Conservation (phyloP, 1,139 yeast species). For the Protomyces gravidus region DNA sequence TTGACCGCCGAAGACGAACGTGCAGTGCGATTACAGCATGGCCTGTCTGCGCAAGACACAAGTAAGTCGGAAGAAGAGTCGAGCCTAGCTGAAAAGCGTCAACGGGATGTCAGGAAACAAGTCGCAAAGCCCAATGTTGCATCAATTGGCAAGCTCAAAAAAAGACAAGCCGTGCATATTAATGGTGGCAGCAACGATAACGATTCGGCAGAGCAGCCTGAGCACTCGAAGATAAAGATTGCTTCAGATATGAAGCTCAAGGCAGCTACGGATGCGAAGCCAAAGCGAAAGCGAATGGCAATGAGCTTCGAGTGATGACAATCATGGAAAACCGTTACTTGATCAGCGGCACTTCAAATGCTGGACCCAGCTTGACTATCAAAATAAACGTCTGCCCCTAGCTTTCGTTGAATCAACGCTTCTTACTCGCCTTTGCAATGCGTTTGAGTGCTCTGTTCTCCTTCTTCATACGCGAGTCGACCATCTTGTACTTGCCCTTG, state of each 20-base stretch:
- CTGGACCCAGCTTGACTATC: too few relatives aligned
- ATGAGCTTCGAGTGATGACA: background rate
- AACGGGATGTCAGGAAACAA: too few relatives aligned
- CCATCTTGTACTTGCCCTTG: constrained; percentile 98
- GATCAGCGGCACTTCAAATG: too few relatives aligned
- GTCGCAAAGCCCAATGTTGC: too few relatives aligned
- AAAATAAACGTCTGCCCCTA: too few relatives aligned
- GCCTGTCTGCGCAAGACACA: background rate
- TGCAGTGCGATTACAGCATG: background rate
- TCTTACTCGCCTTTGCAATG: constrained; percentile 73
- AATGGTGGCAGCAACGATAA: background rate
- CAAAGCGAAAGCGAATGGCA: background rate
- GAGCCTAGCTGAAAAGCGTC: too few relatives aligned
- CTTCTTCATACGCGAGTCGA: constrained; percentile 95
- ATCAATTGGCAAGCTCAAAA: background rate
- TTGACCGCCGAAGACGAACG: background rate
- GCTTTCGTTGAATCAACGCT: too few relatives aligned
- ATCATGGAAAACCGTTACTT: too few relatives aligned
- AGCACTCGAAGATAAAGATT: background rate
- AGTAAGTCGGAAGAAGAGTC: too few relatives aligned
- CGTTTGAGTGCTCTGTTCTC: constrained; percentile 91
- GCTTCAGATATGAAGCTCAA: too few relatives aligned
- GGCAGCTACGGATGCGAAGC: background rate
- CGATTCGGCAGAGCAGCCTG: background rate
- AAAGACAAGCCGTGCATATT: background rate